A percentile compares a stretch with the other conserved stretches of the same genome.
Conservation (phyloP, 2,329 filamentous ascomycete genomes). For the Sclerotinia trifoliorum region DNA sequence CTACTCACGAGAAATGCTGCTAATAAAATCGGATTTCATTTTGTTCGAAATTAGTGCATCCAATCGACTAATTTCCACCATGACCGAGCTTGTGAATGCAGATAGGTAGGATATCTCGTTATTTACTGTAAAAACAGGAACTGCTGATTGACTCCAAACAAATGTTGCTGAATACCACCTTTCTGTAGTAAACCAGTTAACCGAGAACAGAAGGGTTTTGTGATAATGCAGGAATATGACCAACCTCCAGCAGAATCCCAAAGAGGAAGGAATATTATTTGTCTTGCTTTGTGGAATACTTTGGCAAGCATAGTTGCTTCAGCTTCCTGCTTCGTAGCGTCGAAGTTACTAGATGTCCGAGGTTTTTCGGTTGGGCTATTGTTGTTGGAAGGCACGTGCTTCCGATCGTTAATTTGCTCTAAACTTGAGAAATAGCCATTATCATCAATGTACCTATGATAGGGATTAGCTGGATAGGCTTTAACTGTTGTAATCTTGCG, state of each 20-base stretch:
- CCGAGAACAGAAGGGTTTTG: neutral
- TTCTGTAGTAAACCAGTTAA: slow-evolving; percentile 22
- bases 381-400: slow-evolving; percentile 4
- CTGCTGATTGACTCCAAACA: slow-evolving; percentile 39
- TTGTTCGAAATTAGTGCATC: slow-evolving; percentile 48
- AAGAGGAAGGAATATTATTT: slow-evolving; percentile 38
- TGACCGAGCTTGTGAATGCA: slow-evolving; percentile 41
- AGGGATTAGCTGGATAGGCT: neutral
- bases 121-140: slow-evolving; percentile 34
- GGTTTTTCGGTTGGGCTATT: slow-evolving; percentile 24
- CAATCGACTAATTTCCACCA: slow-evolving; percentile 40
- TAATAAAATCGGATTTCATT: slow-evolving; percentile 55
- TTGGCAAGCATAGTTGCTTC: slow-evolving; percentile 35
- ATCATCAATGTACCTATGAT: slow-evolving; percentile 31
- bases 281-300: slow-evolving; percentile 35
- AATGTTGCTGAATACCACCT: slow-evolving; percentile 36
- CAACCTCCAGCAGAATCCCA: slow-evolving; percentile 37
- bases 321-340: slow-evolving; percentile 29
- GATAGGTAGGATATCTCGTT: slow-evolving; percentile 40
- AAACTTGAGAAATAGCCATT: slow-evolving; percentile 37
- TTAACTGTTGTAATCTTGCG: neutral
- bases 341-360: slow-evolving; percentile 20
- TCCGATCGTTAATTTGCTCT: slow-evolving; percentile 30
- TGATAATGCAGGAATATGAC: neutral
- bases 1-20: slow-evolving; percentile 45